Evolutionary conservation across 1,139 yeast genomes (phyloP).

Genomic region (Candida sp.): DNA sequence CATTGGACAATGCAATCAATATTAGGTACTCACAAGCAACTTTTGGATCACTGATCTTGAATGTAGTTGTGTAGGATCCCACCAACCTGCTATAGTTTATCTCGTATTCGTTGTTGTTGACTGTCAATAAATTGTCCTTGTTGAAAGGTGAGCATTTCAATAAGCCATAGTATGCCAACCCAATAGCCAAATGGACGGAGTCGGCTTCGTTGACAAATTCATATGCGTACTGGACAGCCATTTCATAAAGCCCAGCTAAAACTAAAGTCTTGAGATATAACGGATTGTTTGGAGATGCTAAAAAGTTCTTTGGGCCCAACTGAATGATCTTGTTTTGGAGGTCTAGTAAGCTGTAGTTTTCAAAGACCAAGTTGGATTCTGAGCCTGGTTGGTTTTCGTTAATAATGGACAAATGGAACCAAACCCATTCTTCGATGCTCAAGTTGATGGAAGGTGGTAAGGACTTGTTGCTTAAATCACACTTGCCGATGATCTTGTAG

Average conservation of each 20-base stretch:
- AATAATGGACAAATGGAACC: slow-evolving; percentile 86
- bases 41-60: slow-evolving; percentile 85
- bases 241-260: slow-evolving; percentile 80
- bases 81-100: slow-evolving; percentile 63
- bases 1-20: slow-evolving; percentile 60
- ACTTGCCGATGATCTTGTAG: slow-evolving; percentile 90
- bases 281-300: slow-evolving; percentile 62
- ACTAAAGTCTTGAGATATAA: slow-evolving; percentile 78
- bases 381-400: slow-evolving; percentile 48
- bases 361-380: slow-evolving; percentile 57
- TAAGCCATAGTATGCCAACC: slow-evolving; percentile 76
- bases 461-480: slow-evolving; percentile 79
- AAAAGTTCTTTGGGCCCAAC: slow-evolving; percentile 77
- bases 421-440: slow-evolving; percentile 95
- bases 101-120: slow-evolving; percentile 41
- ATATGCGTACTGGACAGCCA: slow-evolving; percentile 72
- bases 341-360: slow-evolving; percentile 72
- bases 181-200: slow-evolving; percentile 90
- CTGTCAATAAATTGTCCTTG: slow-evolving; percentile 36
- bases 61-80: slow-evolving; percentile 78
- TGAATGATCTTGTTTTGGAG: slow-evolving; percentile 74
- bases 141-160: slow-evolving; percentile 50
- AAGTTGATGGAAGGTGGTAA: slow-evolving; percentile 73
- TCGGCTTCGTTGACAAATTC: slow-evolving; percentile 77
- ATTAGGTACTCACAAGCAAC: slow-evolving; percentile 90